Evolutionary conservation across 352 stramenopile genomes (phyloP), one percentile per base, ranked within the genome.

Genomic region (Saprolegnia parasitica): DNA sequence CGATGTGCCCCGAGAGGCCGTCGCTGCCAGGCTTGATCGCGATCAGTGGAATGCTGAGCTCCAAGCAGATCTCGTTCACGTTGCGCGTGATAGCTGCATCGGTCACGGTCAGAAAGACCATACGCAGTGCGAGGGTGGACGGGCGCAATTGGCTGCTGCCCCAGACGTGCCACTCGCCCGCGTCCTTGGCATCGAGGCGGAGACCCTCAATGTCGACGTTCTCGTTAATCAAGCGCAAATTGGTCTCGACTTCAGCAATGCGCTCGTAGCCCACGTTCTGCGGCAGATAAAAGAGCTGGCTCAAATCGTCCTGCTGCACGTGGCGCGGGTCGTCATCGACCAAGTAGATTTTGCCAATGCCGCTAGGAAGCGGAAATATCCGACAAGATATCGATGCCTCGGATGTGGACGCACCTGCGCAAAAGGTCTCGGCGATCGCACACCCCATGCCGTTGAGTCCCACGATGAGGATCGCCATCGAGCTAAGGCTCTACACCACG

Each of bases 61-160:
- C 67, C 37, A 78, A 81, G 60, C 76, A 80, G 18, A 84, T 64
- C 16, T 84, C 78, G 52, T 87, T 87, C 32, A 87, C 56, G 23
- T 63, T 61, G 26, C 72, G 67, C 26, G 73, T 74, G n/a, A 87
- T 40, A 11, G 77, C 65, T 13, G 62, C 42, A 55, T 74, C 61
- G 1, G 63, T 21, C 10, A 72, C 65, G 21, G 74, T 81, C 24
- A 86, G 55, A 56, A 86, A 80, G 24, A 81, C 73, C 5, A 83
- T 56, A 5, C 74, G 35, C 20, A 63, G 65, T 1, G 73, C 47
- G 15, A 40, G 26, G 29, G 47, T 60, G 13, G 23, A 26, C 11
- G 45, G 56, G 47, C 45, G 46, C 24, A 56, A 24, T 18, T 18
- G 46, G 54, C 56, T 32, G 29, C 6, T 21, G 15, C 29, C 20